phyloP scores from a whole-genome alignment of 192 early-diverging fungal species.

The Coemansia sp. region DNA sequence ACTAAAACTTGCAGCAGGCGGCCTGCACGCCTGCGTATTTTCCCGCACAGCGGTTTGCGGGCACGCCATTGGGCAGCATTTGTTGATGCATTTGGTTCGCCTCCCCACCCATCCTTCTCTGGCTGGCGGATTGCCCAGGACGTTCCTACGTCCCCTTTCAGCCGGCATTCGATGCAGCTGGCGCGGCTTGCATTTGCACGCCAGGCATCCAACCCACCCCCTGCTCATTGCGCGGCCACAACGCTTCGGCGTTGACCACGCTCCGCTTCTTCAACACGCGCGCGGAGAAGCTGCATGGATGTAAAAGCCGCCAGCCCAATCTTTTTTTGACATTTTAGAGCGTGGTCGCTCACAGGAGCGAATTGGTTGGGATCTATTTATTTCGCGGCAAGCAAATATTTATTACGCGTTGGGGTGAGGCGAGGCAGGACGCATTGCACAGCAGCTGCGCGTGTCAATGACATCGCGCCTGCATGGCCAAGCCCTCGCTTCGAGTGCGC shows the following conservation, averaged over 20 bases:
- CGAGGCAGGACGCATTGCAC: background rate
- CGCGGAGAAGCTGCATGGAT: background rate
- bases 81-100: background rate
- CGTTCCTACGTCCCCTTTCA: background rate
- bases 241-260: too few relatives aligned
- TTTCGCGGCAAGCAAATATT: background rate
- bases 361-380: background rate
- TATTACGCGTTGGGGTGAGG: too few relatives aligned
- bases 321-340: background rate
- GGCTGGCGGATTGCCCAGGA: constrained; percentile 2
- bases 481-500: background rate
- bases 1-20: background rate
- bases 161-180: background rate
- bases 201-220: constrained; percentile 3
- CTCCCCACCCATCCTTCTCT: background rate
- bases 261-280: background rate
- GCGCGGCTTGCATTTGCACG: background rate
- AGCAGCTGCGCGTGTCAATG: background rate
- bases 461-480: background rate
- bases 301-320: background rate
- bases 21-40: constrained; percentile 6
- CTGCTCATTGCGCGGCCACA: background rate
- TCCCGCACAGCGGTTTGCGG: background rate
- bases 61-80: background rate
- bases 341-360: background rate